Base-by-base conservation (phyloP, 164 flowering plant genomes). In the Vitis riparia region DNA sequence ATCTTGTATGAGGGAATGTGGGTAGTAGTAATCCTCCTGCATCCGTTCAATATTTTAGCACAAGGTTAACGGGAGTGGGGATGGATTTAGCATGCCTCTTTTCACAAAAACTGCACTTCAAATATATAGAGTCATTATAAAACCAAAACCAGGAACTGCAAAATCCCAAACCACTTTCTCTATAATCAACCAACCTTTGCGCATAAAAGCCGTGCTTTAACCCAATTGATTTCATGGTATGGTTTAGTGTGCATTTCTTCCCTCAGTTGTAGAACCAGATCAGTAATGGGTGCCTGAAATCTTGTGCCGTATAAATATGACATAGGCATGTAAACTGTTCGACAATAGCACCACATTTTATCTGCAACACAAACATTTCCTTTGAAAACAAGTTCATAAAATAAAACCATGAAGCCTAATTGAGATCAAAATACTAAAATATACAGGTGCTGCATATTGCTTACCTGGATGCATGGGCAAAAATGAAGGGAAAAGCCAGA, bases 11-110 rank as follows among this genome's bases (percentile, higher is more conserved):
- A 59, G 47, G 0, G 84, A 73, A 65, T 78, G 87, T 0, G 85
- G 83, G 63, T 77, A 79, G 62, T 82, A 80, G 13, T 68, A 9
- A 52, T 84, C 87, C 66, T 78, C 85, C 87, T 84, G 71, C 47
- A 71, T 32, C 44, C 44, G 44, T 32, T 32, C 44, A 2, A 32
- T 7, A 32, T 32, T 32, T 32, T 32, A 32, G 44, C 7, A 32
- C 6, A 3, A 32, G 0, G 44, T 3, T 3, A 32, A 19, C 1
- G 23, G 23, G 23, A 1, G 23, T 23, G 23, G 44, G 7, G 7
- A 32, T 32, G 44, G 44, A 32, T 32, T 32, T 32, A 32, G 5
- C 44, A 32, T 32, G 44, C 44, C 44, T 2, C 7, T 0, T 32
- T 32, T 32, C 44, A 3, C 44, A 32, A 32, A 32, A 23, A 23